Percentiles rank a stretch among this genome's conserved stretches.
These are phyloP conservation scores for Fusarium fujikuroi DNA, from an alignment of 2,329 filamentous ascomycete genomes.

Conservation along the genomic window DNA sequence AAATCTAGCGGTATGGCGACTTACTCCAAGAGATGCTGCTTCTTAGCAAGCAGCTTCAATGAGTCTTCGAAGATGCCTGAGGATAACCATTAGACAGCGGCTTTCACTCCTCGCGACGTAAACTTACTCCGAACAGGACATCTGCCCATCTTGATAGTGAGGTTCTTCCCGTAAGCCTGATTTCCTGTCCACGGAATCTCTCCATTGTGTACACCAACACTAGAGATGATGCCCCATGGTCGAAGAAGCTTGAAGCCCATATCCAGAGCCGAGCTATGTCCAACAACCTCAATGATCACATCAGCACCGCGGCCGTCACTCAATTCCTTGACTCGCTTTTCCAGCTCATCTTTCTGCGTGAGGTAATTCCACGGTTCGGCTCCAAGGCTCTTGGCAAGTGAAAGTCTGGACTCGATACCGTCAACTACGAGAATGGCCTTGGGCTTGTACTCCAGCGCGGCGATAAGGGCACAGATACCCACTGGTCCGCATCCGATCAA, in stretches of 20 bases:
- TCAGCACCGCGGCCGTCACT: conserved; percentile 85
- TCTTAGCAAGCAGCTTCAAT: conserved; percentile 15
- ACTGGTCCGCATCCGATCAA: conserved; percentile 35
- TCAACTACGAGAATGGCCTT: conserved; percentile 20
- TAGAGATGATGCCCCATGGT: conserved; percentile 75
- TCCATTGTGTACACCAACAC: conserved; percentile 76
- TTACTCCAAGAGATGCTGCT: conserved; percentile 27
- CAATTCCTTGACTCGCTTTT: conserved; percentile 74
- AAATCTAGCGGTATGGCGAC: background rate
- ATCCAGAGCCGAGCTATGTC: conserved; percentile 71
- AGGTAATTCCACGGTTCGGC: conserved; percentile 73
- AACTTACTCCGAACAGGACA: conserved; percentile 69
- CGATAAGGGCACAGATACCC: conserved; percentile 25
- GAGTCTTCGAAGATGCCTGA: conserved; percentile 17
- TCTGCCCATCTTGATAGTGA: conserved; percentile 75
- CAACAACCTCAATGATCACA: conserved; percentile 79
- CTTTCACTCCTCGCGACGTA: fast-evolving
- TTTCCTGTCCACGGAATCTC: conserved; percentile 72
- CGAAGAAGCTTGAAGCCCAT: conserved; percentile 72
- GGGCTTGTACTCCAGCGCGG: conserved; percentile 16
- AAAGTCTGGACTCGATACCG: conserved; percentile 17
- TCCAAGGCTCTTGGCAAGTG: conserved; percentile 1
- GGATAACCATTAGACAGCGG: conserved; percentile 48
- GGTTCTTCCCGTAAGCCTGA: conserved; percentile 72
- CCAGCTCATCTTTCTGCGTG: conserved; percentile 70